These are phyloP conservation scores for Fraxinus ornus DNA, from an alignment of 305 asterid genomes.

Conservation along the genomic window DNA sequence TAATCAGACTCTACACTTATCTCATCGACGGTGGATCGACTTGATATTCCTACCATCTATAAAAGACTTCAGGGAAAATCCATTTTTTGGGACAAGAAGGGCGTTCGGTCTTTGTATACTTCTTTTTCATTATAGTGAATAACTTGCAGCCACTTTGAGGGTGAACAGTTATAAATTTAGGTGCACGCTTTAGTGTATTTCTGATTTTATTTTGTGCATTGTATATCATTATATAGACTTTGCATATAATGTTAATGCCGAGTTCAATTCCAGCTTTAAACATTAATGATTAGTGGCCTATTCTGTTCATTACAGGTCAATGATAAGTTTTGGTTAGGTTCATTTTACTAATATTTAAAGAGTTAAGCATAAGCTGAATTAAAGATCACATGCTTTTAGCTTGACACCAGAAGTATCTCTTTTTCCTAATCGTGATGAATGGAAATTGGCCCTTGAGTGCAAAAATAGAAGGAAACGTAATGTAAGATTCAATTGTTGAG, in stretches of 20 bases:
- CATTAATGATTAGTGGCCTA: neutral
- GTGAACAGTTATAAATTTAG: neutral
- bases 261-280: neutral
- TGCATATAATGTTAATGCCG: neutral
- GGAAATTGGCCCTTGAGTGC: neutral
- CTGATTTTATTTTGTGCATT: neutral
- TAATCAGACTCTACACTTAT: neutral
- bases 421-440: neutral
- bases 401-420: neutral
- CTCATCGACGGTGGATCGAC: neutral
- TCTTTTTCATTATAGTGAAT: neutral
- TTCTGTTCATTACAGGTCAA: neutral
- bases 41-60: neutral
- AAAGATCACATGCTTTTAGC: neutral
- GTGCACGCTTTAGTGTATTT: neutral
- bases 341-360: neutral
- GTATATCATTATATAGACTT: neutral
- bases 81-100: neutral
- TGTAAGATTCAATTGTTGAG: neutral
- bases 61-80: neutral
- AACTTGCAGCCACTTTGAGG: neutral
- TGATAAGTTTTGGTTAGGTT: neutral
- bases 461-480: neutral
- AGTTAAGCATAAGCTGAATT: neutral
- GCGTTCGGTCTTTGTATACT: neutral